Conservation (phyloP, 306 rosid genomes). For the Cicer chorassanicum region DNA sequence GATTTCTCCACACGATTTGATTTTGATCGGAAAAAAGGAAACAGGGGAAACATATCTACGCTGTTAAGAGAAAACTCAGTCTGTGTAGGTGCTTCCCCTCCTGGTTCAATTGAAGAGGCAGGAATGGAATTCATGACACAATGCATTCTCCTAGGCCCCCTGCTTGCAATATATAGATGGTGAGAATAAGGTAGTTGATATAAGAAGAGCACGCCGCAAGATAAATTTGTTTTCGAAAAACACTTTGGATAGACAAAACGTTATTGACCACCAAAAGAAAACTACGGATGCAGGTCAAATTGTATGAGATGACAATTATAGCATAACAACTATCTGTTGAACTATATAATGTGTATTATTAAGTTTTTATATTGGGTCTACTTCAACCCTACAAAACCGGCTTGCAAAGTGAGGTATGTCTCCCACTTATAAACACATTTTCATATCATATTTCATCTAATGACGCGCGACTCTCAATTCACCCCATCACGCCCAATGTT, state of each 20-base stretch:
- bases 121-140: slow-evolving; percentile 89
- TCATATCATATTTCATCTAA: too few relatives aligned
- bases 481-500: too few relatives aligned
- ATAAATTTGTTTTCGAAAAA: slow-evolving; percentile 16
- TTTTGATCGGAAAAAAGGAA: slow-evolving; percentile 73
- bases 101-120: slow-evolving; percentile 73
- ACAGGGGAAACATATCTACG: slow-evolving; percentile 63
- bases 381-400: too few relatives aligned
- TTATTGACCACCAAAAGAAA: slow-evolving; percentile 27
- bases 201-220: not conserved
- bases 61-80: slow-evolving; percentile 64
- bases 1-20: slow-evolving; percentile 62
- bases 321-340: not conserved
- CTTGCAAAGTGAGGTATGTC: too few relatives aligned
- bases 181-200: slow-evolving; percentile 36
- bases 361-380: too few relatives aligned
- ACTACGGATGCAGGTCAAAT: not conserved
- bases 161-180: slow-evolving; percentile 43
- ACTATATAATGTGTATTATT: not conserved
- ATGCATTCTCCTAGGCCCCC: slow-evolving; percentile 99
- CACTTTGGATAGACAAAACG: slow-evolving; percentile 19
- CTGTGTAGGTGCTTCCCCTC: slow-evolving; percentile 84
- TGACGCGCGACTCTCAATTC: too few relatives aligned
- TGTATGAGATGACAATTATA: slow-evolving; percentile 1
- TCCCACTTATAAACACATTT: too few relatives aligned